Percentiles rank a stretch among this genome's conserved stretches.
These are phyloP conservation scores for Eurotiales sp. DNA, from an alignment of 2,329 filamentous ascomycete species.

Conservation along the genomic window DNA sequence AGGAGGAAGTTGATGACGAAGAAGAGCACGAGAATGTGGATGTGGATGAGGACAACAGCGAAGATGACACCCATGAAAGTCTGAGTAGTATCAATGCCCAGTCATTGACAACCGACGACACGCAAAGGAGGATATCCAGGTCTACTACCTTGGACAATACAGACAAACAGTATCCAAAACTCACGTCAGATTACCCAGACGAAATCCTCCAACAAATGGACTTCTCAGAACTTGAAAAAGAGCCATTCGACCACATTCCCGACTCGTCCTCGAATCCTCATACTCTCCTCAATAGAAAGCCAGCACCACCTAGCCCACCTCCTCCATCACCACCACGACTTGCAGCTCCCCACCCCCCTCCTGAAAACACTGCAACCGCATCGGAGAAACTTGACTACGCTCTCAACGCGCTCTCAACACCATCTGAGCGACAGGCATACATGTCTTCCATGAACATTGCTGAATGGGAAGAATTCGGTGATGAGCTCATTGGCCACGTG, in stretches of 20 bases:
- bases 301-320: background rate
- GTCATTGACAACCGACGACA: conserved; percentile 19
- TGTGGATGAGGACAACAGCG: conserved; percentile 3
- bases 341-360: conserved; percentile 9
- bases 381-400: conserved; percentile 37
- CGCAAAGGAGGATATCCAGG: conserved; percentile 1
- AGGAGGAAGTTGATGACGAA: conserved; percentile 16
- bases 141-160: conserved; percentile 23
- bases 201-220: conserved; percentile 43
- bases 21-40: conserved; percentile 15
- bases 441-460: conserved; percentile 50
- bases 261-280: conserved; percentile 18
- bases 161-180: conserved; percentile 25
- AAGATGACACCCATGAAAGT: background rate
- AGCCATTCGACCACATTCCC: conserved; percentile 48
- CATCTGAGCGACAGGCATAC: conserved; percentile 45
- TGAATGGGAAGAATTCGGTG: conserved; percentile 61
- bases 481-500: conserved; percentile 58
- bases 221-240: conserved; percentile 47
- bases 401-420: conserved; percentile 26
- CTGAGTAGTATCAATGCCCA: conserved; percentile 29
- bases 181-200: conserved; percentile 47
- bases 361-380: conserved; percentile 15
- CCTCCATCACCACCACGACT: conserved; percentile 18
- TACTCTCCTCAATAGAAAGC: conserved; percentile 10